Base-by-base conservation (phyloP, 140 eudicot genomes). In the Senecio squalidus region DNA sequence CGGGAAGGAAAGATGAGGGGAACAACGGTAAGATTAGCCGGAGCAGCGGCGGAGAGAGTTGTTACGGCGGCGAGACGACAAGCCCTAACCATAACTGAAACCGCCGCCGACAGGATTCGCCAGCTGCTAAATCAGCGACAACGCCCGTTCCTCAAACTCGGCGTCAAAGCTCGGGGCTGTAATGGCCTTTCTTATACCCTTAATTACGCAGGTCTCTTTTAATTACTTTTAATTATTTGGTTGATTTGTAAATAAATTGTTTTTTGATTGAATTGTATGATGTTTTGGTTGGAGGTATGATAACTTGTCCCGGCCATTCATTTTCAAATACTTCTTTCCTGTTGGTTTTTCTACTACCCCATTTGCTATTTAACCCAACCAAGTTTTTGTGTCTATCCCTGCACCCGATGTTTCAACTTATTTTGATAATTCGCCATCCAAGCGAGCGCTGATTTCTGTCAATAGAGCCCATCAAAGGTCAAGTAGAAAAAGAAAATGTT, bases 161-260 rank as follows among this genome's bases (percentile, higher is more conserved):
- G 98, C 44, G 98, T 91, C 72, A 91, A 91, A 78, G 87, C 98
- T 84, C 98, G 98, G 65, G 98, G 98, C 25, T 91, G 98, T 72
- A 91, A 91, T 45, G 98, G 98, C 62, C 78, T 91, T 55, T 91
- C 98, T 41, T 91, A 91, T 63, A 91, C 98, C 80, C 98, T 91
- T 72, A 91, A 91, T 74, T 91, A 91, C 23, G 96, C 98, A 55
- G 98, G 30, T 46, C 9, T 22, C 11, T 9, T 68, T 29, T 22
- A 21, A 0, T 18, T 21, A 29, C 13, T 24, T 11, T 24, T 11
- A 9, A 23, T 23, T 25, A 31, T 31, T 58, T 2, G 2, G 15
- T 2, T 23, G 9, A 40, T 40, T 9, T 9, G 1, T 40, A 13
- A 9, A 40, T 40, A 40, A 9, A 5, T 9, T 4, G n/a, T 13